Evolutionary conservation across 176 grass and related monocot genomes (phyloP).

Genomic region (Carex scoparia): DNA sequence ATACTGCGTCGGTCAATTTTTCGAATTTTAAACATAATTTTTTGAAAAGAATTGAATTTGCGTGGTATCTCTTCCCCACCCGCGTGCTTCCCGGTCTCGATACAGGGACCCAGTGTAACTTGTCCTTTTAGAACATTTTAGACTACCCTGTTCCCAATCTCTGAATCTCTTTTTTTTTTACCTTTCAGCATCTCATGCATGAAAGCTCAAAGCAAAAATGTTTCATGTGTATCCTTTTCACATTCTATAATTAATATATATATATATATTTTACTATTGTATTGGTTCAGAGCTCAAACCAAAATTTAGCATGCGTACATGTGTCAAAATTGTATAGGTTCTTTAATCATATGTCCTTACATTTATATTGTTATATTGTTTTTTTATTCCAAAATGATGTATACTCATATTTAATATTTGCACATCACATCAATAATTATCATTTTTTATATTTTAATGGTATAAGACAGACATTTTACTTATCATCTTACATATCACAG

Average conservation of each 20-base stretch:
- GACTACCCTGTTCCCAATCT: background rate
- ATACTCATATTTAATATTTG: background rate
- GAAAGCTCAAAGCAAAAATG: background rate
- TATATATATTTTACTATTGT: no score
- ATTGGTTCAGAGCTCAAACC: no score
- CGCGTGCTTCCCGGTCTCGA: constrained; percentile 28
- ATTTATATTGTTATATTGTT: background rate
- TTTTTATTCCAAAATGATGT: background rate
- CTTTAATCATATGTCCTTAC: no score
- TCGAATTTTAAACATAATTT: background rate
- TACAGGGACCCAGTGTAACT: constrained; percentile 10
- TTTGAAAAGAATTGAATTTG: background rate
- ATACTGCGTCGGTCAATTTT: background rate
- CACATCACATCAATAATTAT: no score
- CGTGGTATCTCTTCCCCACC: background rate
- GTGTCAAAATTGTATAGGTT: no score
- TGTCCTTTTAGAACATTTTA: background rate
- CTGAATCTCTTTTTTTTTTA: background rate
- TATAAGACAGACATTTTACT: no score
- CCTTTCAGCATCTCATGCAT: background rate
- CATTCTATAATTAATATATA: background rate
- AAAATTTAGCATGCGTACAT: no score
- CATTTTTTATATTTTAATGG: no score
- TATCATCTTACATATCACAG: no score
- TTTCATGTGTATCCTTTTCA: background rate